Base-by-base conservation (phyloP, 768 basidiomycete genomes). In the Gloeostereum incarnatum region DNA sequence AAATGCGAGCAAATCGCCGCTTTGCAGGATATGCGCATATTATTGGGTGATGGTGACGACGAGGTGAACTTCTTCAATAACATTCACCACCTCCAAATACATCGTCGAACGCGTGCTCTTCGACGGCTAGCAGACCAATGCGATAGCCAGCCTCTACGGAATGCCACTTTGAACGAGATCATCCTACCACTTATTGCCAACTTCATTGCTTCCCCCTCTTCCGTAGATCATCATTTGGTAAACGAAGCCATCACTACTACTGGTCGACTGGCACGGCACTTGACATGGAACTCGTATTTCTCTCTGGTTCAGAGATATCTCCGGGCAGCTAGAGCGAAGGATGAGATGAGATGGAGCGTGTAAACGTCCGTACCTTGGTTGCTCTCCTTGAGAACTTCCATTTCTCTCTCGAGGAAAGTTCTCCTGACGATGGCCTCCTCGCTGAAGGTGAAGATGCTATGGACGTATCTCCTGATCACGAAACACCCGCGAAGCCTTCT, bases 11-110 rank as follows among this genome's bases (percentile, higher is more conserved):
- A 66, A 14, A 62, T 92, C 21, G 51, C 61, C 0, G 56, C 71
- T 2, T 58, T 97, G 19, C 77, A 76, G 35, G 92, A 97, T 52
- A 80, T 98, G 78, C 75, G 64, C 17, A 69, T 78, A 8, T 60
- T 98, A 5, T 69, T 97, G 22, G 88, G 86, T 6, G 77, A 69
- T 13, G 93, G 89, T 1, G 92, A 98, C 52, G 81, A 86, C 35
- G 94, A 99, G 57, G 91, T 90, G 22, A 92, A 84, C 53, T 93
- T 98, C 63, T 98, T 99, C 73, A 82, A 81, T 66, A 99, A 99
- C 57, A 78, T 97, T 34, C 75, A 84, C 38, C 96, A 99, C 53
- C 75, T 98, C 31, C 96, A 99, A 59, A 62, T 83, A 2, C 93
- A 97, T 56, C 78, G 93, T 45, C 79, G 94, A 17, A 78, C 81